Evolutionary conservation across 208 protist genomes (phyloP).

Genomic region (Angomonas desouzai): DNA sequence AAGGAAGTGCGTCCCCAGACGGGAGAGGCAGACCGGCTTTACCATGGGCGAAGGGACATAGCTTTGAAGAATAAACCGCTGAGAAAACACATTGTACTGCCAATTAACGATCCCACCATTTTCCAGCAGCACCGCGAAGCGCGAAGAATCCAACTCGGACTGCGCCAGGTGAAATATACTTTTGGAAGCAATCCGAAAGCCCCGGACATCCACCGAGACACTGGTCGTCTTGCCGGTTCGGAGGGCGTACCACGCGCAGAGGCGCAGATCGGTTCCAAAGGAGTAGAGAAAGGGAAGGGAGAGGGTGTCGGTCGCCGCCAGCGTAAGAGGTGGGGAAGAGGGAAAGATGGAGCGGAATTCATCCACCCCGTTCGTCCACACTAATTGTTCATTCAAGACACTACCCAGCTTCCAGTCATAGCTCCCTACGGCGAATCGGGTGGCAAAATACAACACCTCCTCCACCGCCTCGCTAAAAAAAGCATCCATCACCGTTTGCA

Average conservation of each 20-base stretch:
- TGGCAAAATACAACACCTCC: conserved; percentile 75
- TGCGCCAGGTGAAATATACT: conserved; percentile 58
- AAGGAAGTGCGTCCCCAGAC: conserved; percentile 32
- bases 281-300: conserved; percentile 71
- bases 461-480: conserved; percentile 76
- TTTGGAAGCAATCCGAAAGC: conserved; percentile 63
- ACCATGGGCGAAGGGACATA: conserved; percentile 41
- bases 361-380: conserved; percentile 56
- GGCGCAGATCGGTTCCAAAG: conserved; percentile 64
- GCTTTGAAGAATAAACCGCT: conserved; percentile 50
- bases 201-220: conserved; percentile 60
- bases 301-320: neutral
- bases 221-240: conserved; percentile 39
- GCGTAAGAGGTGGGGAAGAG: conserved; percentile 22
- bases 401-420: conserved; percentile 78
- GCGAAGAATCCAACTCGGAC: conserved; percentile 35
- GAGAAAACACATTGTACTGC: conserved; percentile 38
- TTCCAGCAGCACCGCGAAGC: conserved; percentile 72
- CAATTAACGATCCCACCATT: conserved; percentile 72
- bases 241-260: conserved; percentile 66
- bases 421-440: conserved; percentile 49
- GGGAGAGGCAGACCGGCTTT: conserved; percentile 42
- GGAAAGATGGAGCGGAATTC: conserved; percentile 77
- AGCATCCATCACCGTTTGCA: conserved; percentile 64
- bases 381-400: conserved; percentile 70